These are phyloP conservation scores for Yarrowia sp. DNA, from an alignment of 805 yeast species.

Conservation along the genomic window DNA sequence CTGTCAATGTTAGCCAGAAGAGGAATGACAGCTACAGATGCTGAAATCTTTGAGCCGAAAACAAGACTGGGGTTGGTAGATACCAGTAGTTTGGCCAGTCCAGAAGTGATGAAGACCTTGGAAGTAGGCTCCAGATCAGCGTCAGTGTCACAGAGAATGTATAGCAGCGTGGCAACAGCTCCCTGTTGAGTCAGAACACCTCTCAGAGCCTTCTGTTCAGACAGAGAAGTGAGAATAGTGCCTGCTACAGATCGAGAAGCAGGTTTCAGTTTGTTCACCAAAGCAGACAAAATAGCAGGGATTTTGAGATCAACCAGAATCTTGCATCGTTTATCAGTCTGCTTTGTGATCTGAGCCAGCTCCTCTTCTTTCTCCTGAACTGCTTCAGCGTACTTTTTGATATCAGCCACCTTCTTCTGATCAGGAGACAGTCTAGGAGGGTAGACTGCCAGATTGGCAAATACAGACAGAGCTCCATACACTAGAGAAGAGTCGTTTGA, in stretches of 20 bases:
- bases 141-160: conserved; percentile 29
- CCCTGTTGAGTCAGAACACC: conserved; percentile 39
- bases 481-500: conserved; percentile 34
- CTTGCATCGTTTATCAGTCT: conserved; percentile 33
- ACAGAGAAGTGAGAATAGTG: conserved; percentile 36
- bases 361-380: conserved; percentile 30
- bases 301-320: conserved; percentile 34
- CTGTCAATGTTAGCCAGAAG: conserved; percentile 36
- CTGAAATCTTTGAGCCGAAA: conserved; percentile 38
- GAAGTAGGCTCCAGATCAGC: conserved; percentile 30
- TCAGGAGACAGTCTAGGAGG: conserved; percentile 38
- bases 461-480: conserved; percentile 38
- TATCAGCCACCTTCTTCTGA: conserved; percentile 34
- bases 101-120: conserved; percentile 34
- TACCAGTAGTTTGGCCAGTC: conserved; percentile 40
- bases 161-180: conserved; percentile 38
- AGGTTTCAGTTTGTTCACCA: conserved; percentile 32
- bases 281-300: conserved; percentile 32
- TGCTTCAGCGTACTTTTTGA: conserved; percentile 38
- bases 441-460: conserved; percentile 39
- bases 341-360: conserved; percentile 31
- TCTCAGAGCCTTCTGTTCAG: conserved; percentile 35
- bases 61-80: conserved; percentile 40
- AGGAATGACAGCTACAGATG: conserved; percentile 38
- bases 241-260: conserved; percentile 35